A percentile compares a stretch with the other conserved stretches of the same genome.
phyloP scores from a whole-genome alignment of 2,329 filamentous ascomycete species.

The Alternaria postmessia region DNA sequence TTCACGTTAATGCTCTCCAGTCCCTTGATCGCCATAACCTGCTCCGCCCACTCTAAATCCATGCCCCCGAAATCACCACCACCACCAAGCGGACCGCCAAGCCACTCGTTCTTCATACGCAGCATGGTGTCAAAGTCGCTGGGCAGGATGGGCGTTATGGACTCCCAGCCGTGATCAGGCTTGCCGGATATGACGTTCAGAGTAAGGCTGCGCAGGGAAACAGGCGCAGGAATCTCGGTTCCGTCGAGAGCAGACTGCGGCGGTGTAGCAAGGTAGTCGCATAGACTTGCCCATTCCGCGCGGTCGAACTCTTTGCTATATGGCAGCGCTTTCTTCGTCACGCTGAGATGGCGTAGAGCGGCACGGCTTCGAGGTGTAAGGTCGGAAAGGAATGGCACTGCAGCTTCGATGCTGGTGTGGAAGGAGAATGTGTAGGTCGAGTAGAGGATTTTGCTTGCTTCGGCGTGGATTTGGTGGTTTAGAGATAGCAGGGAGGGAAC shows the following conservation, averaged over 20 bases:
- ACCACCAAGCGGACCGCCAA: conserved; percentile 16
- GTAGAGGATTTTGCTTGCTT: conserved; percentile 66
- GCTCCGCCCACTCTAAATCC: conserved; percentile 65
- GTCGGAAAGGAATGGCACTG: conserved; percentile 67
- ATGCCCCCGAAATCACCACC: conserved; percentile 29
- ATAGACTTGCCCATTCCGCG: conserved; percentile 64
- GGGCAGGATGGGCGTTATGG: conserved; percentile 43
- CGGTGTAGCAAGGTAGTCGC: conserved; percentile 48
- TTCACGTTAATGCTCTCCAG: conserved; percentile 61
- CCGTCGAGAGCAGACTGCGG: neutral
- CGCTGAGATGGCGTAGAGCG: conserved; percentile 59
- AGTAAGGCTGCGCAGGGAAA: conserved; percentile 34
- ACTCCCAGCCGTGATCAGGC: conserved; percentile 60
- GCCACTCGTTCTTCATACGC: conserved; percentile 38
- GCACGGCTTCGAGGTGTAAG: conserved; percentile 59
- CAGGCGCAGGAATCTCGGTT: neutral
- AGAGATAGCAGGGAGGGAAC: conserved; percentile 39
- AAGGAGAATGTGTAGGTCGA: conserved; percentile 66
- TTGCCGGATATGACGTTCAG: conserved; percentile 65
- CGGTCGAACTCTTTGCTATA: conserved; percentile 64
- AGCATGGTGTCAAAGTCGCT: conserved; percentile 37
- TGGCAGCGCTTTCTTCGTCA: conserved; percentile 65
- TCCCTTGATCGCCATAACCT: conserved; percentile 61
- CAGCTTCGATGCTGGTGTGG: conserved; percentile 66
- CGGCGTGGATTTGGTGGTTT: conserved; percentile 57